Evolutionary conservation across 78 protist species (phyloP), one percentile per base, ranked within the genome.

Genomic region (Tieghemostelium lacteum): DNA sequence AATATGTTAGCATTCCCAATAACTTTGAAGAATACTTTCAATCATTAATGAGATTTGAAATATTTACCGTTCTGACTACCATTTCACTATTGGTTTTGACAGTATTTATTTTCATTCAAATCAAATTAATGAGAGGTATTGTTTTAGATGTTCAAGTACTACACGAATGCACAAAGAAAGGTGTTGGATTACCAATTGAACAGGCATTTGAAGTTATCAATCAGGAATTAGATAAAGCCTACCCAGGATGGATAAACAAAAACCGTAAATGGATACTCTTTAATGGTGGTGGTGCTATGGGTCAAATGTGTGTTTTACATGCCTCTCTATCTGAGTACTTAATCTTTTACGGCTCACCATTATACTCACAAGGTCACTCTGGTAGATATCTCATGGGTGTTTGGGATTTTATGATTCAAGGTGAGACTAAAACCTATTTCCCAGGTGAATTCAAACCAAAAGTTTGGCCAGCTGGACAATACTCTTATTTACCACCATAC

Each of bases 231-330:
- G 64, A 34, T 31, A 86, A 71, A 45, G 65, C 69, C 31, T 86
- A 86, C 33, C 92, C 92, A 67, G 73, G 69, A 54, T 66, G 54
- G 73, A 86, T 86, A n/a, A 49, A 73, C 28, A 64, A 71, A n/a
- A 86, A 69, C 36, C 70, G 63, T 22, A 61, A 50, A 61, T 86
- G 92, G 92, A 39, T 71, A 57, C 31, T 86, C 14, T 75, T 75
- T 58, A 86, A 86, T 40, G 95, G 94, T 40, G 95, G 95, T 37
- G 95, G 95, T 45, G 95, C 95, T 29, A 93, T 93, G 95, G 95
- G 95, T 58, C 71, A 85, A 29, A 93, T 93, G 95, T 58, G 69
- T 20, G 70, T 87, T 39, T 39, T 93, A 16, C 95, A 93, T 64
- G 86, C 80, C n/a, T 93, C 95, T 24, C 52, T 93, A 65, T 63